phyloP scores from a whole-genome alignment of 768 basidiomycete species.

The Leucosporidium scottii region DNA sequence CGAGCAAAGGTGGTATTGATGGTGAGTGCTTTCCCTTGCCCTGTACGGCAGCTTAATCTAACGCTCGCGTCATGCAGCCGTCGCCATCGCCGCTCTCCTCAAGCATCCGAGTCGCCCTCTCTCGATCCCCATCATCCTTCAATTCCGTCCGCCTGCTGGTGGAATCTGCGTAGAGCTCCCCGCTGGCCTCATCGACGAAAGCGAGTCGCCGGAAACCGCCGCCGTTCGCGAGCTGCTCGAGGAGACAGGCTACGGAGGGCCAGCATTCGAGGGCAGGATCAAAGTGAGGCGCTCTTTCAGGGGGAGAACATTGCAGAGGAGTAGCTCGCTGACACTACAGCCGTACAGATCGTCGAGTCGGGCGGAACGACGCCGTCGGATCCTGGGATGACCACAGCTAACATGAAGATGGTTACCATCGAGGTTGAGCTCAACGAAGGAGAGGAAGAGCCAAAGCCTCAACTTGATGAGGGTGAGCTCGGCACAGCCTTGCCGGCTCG shows the following conservation, averaged over 20 bases:
- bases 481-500: too few relatives aligned
- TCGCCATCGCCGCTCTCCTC: constrained; percentile 74
- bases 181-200: constrained; percentile 72
- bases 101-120: constrained; percentile 53
- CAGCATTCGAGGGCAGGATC: constrained; percentile 43
- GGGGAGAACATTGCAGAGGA: too few relatives aligned
- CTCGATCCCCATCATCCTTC: constrained; percentile 58
- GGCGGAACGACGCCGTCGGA: not conserved
- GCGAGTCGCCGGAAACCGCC: constrained; percentile 69
- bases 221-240: constrained; percentile 85
- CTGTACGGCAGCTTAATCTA: not conserved
- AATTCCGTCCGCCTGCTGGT: constrained; percentile 75
- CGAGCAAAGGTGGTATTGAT: constrained; percentile 69
- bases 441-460: constrained; percentile 53
- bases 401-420: constrained; percentile 77
- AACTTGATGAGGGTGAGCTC: constrained; percentile 53
- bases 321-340: constrained; percentile 8
- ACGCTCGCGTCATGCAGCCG: constrained; percentile 49
- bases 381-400: constrained; percentile 85
- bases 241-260: constrained; percentile 75
- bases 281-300: constrained; percentile 56
- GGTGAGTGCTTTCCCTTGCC: constrained; percentile 37
- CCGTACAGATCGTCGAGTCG: not conserved
- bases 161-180: constrained; percentile 50
- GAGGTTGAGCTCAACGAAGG: constrained; percentile 52